A percentile compares a stretch with the other conserved stretches of the same genome.
Conservation (phyloP, 495 filamentous ascomycete genomes). For the Podospora pseudocomata region DNA sequence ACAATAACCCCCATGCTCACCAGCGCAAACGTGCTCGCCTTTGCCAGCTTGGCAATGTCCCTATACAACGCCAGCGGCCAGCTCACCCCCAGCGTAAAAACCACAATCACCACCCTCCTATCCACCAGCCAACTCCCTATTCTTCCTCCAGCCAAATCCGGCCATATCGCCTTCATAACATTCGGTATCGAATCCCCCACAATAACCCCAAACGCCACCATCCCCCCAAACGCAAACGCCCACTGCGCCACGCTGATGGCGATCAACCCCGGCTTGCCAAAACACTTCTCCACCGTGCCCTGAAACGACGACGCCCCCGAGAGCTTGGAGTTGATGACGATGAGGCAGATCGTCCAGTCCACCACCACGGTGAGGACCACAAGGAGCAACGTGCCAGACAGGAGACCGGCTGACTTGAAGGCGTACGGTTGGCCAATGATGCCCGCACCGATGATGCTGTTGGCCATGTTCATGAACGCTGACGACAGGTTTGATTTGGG, state of each 20-base stretch:
- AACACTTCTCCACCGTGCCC: constrained; percentile 90
- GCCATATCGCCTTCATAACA: constrained; percentile 78
- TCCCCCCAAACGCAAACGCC: constrained; percentile 97
- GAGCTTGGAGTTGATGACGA: constrained; percentile 92
- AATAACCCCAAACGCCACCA: constrained; percentile 97
- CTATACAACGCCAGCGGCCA: constrained; percentile 89
- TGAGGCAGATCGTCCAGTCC: constrained; percentile 96
- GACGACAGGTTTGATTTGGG: constrained; percentile 48
- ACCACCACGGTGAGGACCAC: constrained; percentile 74
- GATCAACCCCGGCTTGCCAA: constrained; percentile 79
- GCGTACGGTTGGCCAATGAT: constrained; percentile 98
- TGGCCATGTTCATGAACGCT: constrained; percentile 98
- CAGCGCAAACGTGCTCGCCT: constrained; percentile 87
- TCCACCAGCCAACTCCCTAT: constrained; percentile 79
- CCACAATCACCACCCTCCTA: constrained; percentile 74
- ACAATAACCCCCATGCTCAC: constrained; percentile 90
- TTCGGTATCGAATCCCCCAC: constrained; percentile 93
- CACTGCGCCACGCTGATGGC: constrained; percentile 92
- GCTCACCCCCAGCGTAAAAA: constrained; percentile 81
- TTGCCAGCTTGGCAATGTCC: constrained; percentile 97
- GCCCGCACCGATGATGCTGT: constrained; percentile 94
- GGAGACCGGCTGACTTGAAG: constrained; percentile 80
- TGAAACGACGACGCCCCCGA: constrained; percentile 91
- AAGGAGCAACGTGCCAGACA: constrained; percentile 74
- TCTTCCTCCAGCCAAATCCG: constrained; percentile 63